Evolutionary conservation across 345 rosid species (phyloP).

Genomic region (Mallotus nudiflorus): DNA sequence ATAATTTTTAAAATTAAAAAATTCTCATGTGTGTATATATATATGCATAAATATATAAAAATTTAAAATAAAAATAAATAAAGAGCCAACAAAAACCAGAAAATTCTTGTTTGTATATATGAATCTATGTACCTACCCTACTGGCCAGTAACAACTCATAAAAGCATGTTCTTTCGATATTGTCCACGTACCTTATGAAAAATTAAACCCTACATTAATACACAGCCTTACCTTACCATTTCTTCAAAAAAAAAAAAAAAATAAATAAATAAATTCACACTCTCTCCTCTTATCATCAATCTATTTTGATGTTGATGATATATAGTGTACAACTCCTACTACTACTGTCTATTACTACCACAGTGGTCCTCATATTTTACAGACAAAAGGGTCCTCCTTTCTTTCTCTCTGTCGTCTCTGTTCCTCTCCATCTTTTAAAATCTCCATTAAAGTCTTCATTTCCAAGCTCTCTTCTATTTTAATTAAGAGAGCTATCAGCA

Average conservation of each 20-base stretch:
- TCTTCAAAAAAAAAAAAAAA: no score
- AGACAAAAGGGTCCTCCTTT: background rate
- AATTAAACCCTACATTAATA: conserved; percentile 13
- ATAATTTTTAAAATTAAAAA: no score
- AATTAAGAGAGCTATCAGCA: background rate
- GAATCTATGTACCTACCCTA: background rate
- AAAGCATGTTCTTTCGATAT: conserved; percentile 9
- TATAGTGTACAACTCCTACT: no score
- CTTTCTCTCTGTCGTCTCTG: background rate
- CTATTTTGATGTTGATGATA: background rate
- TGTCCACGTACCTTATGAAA: background rate
- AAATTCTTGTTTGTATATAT: background rate
- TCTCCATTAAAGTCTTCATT: background rate
- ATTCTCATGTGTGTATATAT: no score
- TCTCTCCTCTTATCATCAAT: background rate
- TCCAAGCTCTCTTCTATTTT: background rate
- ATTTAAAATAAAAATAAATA: background rate
- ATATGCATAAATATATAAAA: no score
- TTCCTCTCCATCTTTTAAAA: no score
- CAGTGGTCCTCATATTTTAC: background rate
- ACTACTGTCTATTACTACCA: background rate
- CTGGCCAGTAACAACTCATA: background rate
- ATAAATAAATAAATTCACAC: no score
- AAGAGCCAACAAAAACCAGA: background rate
- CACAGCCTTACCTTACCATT: background rate